These are phyloP conservation scores for Lodderomyces metapsilosis DNA, from an alignment of 1,139 yeast genomes.

Conservation along the genomic window DNA sequence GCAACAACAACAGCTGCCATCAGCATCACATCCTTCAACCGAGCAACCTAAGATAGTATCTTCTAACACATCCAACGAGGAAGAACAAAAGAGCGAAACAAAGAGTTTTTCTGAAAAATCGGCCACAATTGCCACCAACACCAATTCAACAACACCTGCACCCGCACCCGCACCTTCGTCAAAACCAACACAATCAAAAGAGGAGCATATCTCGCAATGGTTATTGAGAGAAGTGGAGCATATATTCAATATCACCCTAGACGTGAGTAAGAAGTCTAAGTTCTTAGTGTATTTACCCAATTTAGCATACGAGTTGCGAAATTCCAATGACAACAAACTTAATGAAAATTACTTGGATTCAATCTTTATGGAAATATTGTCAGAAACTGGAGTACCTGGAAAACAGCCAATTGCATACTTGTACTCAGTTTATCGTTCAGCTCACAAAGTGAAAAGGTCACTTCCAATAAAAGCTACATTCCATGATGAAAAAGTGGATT, in stretches of 20 bases:
- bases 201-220: slow-evolving; percentile 30
- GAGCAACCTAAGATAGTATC: too few species aligned
- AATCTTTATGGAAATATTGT: slow-evolving; percentile 52
- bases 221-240: slow-evolving; percentile 29
- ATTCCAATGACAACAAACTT: slow-evolving; percentile 20
- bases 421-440: slow-evolving; percentile 39
- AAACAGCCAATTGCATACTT: slow-evolving; percentile 47
- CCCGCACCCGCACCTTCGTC: slow-evolving; percentile 1
- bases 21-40: too few species aligned
- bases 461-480: slow-evolving; percentile 41
- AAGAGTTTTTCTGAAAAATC: background rate
- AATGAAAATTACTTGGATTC: slow-evolving; percentile 40
- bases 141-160: background rate
- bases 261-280: slow-evolving; percentile 10
- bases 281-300: slow-evolving; percentile 33
- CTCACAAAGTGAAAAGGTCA: slow-evolving; percentile 38
- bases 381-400: slow-evolving; percentile 48
- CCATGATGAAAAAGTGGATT: slow-evolving; percentile 33
- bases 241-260: slow-evolving; percentile 40
- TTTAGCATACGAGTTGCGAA: slow-evolving; percentile 36
- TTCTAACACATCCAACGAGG: too few species aligned
- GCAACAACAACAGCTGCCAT: background rate
- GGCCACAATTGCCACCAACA: slow-evolving; percentile 3
- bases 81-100: too few species aligned
- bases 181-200: slow-evolving; percentile 10